Evolutionary conservation across 2,329 filamentous ascomycete genomes (phyloP).

Genomic region (Blumeria hordei): DNA sequence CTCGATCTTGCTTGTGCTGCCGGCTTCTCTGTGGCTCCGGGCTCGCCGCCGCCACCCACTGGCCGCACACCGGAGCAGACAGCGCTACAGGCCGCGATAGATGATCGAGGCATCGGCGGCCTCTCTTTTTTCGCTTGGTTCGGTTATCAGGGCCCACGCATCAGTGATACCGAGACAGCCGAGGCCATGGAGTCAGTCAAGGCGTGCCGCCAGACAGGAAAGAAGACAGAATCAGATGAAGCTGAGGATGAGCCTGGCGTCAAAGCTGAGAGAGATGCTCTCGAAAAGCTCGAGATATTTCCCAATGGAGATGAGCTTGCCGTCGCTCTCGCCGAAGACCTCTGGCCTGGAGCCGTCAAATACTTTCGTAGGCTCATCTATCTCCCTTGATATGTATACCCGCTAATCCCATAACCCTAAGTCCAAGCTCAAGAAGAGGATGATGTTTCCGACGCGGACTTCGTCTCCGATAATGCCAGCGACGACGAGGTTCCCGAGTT

Average conservation of each 20-base stretch:
- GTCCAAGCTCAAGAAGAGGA: conserved; percentile 49
- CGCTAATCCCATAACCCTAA: conserved; percentile 12
- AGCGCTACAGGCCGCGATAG: conserved; percentile 28
- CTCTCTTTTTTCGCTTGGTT: conserved; percentile 80
- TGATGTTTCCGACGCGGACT: conserved; percentile 42
- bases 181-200: conserved; percentile 34
- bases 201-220: conserved; percentile 24
- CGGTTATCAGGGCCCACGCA: conserved; percentile 45
- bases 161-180: conserved; percentile 48
- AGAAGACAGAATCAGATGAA: conserved; percentile 17
- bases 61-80: conserved; percentile 24
- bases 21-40: conserved; percentile 17
- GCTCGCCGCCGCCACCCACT: background rate
- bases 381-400: background rate
- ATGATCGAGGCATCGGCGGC: conserved; percentile 33
- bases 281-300: conserved; percentile 56
- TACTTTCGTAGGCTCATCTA: conserved; percentile 50
- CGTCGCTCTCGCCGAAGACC: conserved; percentile 57
- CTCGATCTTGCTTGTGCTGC: conserved; percentile 48
- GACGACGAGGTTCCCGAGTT: conserved; percentile 22
- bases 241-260: conserved; percentile 16
- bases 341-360: conserved; percentile 71
- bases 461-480: conserved; percentile 31
- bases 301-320: conserved; percentile 69
- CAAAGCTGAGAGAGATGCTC: conserved; percentile 20